Base-by-base conservation (phyloP, 192 early-diverging fungal species). In the Coemansia sp. region DNA sequence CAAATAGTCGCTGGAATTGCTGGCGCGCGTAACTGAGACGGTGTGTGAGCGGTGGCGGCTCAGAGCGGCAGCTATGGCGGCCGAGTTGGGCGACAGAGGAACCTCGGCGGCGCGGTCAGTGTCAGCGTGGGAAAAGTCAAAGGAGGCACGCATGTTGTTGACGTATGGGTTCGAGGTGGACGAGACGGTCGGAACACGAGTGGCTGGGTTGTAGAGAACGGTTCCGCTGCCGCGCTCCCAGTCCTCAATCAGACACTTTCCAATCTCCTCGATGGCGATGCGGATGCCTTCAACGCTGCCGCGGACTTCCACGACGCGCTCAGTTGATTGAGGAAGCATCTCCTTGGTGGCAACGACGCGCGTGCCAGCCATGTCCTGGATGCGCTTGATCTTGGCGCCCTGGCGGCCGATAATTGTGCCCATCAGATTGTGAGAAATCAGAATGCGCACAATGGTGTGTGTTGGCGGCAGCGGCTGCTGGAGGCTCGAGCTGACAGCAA, bases 331-430 rank as follows among this genome's bases (percentile, higher is more conserved):
- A 37, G 95, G 95, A 25, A 99, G 83, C 84, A 94, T 91, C 65
- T 96, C 93, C 77, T 97, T 95, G 62, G 91, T 88, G 7, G 96
- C 92, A 38, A 88, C 88, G 81, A 98, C 87, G 43, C 90, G 89
- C 10, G 91, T 92, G 42, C 90, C 88, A n/a, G 94, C 94, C 14
- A 86, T 77, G 50, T 96, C 92, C 84, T 98, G 96, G 61, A 99
- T 93, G 71, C 95, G 91, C 85, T 95, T 97, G 78, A 99, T 98
- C 84, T 94, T 94, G 64, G 86, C 70, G 55, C 96, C 96, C 73
- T 89, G 89, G 68, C 95, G 93, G 43, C 97, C 97, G 81, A 99
- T 97, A 65, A 99, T 86, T 60, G 90, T 91, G 19, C 93, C 93
- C 89, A 99, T 95, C 50, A 92, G 81, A 68, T 89, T 87, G 78